Evolutionary conservation across 2,329 filamentous ascomycete genomes (phyloP).

Genomic region (Lasiodiplodia hormozganensis): DNA sequence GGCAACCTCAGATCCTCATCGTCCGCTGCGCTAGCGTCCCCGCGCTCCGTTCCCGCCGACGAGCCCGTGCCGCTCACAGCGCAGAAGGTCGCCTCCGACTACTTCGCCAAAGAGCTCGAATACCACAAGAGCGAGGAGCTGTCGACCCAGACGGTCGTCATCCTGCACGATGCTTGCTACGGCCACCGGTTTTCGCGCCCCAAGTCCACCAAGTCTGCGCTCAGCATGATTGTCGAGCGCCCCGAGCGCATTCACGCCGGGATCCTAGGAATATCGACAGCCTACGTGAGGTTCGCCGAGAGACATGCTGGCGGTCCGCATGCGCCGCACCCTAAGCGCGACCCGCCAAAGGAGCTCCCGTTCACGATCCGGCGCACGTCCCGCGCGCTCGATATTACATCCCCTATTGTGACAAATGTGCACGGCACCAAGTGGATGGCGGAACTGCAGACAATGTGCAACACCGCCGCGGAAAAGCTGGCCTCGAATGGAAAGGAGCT

Average conservation of each 20-base stretch:
- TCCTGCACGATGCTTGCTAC: constrained; percentile 93
- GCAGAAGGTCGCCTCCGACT: constrained; percentile 67
- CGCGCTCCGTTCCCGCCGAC: constrained; percentile 47
- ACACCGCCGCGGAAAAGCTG: constrained; percentile 77
- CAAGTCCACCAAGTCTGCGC: constrained; percentile 71
- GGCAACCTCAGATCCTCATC: constrained; percentile 47
- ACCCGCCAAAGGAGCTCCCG: constrained; percentile 68
- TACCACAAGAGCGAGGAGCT: constrained; percentile 55
- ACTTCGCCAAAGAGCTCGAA: constrained; percentile 73
- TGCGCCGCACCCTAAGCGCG: constrained; percentile 69
- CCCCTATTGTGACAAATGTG: constrained; percentile 83
- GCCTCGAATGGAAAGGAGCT: constrained; percentile 81
- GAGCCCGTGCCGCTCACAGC: constrained; percentile 56
- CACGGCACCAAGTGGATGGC: constrained; percentile 95
- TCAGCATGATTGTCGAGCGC: constrained; percentile 87
- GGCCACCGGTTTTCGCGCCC: constrained; percentile 90
- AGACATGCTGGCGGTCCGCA: constrained; percentile 75
- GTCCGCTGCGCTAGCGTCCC: constrained; percentile 44
- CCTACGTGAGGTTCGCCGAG: constrained; percentile 89
- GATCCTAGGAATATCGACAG: constrained; percentile 80
- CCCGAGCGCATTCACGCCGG: constrained; percentile 89
- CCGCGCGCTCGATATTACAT: constrained; percentile 73
- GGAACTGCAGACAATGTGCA: constrained; percentile 85
- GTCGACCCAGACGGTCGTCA: constrained; percentile 72
- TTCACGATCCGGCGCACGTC: constrained; percentile 86